Base-by-base conservation (phyloP, 1,284 basidiomycete species). In the Laetiporus sulphureus region DNA sequence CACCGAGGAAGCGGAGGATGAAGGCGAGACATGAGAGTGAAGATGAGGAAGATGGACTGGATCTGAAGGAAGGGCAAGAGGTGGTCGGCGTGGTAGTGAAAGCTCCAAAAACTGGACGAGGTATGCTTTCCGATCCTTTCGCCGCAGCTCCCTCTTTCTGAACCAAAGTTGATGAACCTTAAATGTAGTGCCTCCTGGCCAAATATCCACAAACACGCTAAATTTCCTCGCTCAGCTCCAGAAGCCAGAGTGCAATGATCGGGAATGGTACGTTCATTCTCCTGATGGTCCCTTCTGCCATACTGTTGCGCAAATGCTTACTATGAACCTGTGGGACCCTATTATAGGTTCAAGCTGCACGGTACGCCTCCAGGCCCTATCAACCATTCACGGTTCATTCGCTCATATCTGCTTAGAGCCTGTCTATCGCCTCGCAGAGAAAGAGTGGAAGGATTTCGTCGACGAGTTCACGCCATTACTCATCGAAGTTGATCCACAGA, bases 361-460 rank as follows among this genome's bases (percentile, higher is more conserved):
- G 83, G 84, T 83, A 59, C 4, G 48, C 34, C 25, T 8, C 25
- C 13, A 27, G 13, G 25, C 22, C 8, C 11, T 23, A 20, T 44
- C 27, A 24, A n/a, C n/a, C n/a, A n/a, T n/a, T n/a, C n/a, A n/a
- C n/a, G n/a, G n/a, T n/a, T 27, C 32, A 23, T 35, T 29, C 36
- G 19, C 32, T 33, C 4, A 36, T 19, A 20, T 20, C n/a, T n/a
- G 11, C 13, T 4, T 56, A 89, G 91, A 94, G 52, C 85, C 86
- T 1, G 77, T 91, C 1, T 93, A 83, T 56, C 74, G 91, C 10
- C 71, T 74, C 29, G 87, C 87, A 0, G 91, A 94, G 60, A 77
- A 81, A 54, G 91, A 96, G 60, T 95, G 86, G 80, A 84, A 85
- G 58, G 78, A 74, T 35, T 96, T 95, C 55, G 67, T 91, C 11